phyloP scores from a whole-genome alignment of 108 stramenopile genomes.

The Halocafeteria seosinensis region DNA sequence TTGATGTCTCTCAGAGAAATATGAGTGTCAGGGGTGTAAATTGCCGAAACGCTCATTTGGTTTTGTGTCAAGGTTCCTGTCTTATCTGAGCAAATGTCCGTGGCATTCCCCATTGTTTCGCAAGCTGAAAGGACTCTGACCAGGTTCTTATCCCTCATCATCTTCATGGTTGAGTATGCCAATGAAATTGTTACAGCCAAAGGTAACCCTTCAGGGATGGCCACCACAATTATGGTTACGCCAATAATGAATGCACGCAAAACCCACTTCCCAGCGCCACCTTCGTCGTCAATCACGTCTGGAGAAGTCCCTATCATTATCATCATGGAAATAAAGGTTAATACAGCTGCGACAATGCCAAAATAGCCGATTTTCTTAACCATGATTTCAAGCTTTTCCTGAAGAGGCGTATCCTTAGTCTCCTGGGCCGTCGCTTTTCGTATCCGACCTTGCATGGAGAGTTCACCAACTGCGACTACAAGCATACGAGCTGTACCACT shows the following conservation, averaged over 20 bases:
- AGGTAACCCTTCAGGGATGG: constrained; percentile 93
- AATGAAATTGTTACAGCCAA: constrained; percentile 84
- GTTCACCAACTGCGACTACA: neutral
- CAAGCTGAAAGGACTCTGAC: constrained; percentile 84
- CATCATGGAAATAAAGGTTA: neutral
- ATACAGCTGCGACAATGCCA: constrained; percentile 8
- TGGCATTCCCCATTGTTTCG: constrained; percentile 97
- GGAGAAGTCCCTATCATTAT: too few species aligned
- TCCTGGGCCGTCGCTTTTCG: neutral
- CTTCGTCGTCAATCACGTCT: neutral
- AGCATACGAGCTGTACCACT: constrained; percentile 15
- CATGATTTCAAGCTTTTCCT: constrained; percentile 16
- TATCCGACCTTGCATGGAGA: neutral
- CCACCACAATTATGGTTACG: constrained; percentile 82
- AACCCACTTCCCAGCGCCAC: constrained; percentile 36
- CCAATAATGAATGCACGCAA: constrained; percentile 68
- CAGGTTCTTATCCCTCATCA: constrained; percentile 82
- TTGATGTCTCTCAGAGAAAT: too few species aligned
- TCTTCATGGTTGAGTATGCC: constrained; percentile 67
- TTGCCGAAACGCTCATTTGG: constrained; percentile 43
- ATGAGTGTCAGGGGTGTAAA: neutral
- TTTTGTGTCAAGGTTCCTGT: constrained; percentile 65
- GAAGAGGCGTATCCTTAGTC: constrained; percentile 9
- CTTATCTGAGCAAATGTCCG: constrained; percentile 93
- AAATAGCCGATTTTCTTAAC: constrained; percentile 8